A percentile compares a stretch with the other conserved stretches of the same genome.
These are phyloP conservation scores for Miscanthus sacchariflorus DNA, from an alignment of 202 grass and related monocot genomes.

Conservation along the genomic window DNA sequence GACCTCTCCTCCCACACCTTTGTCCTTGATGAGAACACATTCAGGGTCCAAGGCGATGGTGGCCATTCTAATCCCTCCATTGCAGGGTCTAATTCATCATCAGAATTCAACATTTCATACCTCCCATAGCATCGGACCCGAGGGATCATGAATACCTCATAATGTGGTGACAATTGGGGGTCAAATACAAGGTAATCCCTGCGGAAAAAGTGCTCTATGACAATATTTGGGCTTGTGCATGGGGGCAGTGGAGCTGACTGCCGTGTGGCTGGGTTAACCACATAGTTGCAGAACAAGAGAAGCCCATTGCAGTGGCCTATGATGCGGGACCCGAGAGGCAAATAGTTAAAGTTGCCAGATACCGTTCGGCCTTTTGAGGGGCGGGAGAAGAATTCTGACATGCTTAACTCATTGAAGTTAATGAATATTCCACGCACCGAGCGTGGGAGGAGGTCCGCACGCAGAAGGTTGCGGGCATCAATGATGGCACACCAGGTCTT, in stretches of 20 bases:
- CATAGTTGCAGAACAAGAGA: neutral
- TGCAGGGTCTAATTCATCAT: neutral
- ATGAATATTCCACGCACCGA: no score
- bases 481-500: neutral
- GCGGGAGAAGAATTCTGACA: slow-evolving; percentile 9
- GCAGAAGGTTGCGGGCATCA: neutral
- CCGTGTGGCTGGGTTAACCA: slow-evolving; percentile 26
- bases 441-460: no score
- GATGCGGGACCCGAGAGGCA: neutral
- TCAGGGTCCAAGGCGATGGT: neutral
- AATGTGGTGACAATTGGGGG: neutral
- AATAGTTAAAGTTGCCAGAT: slow-evolving; percentile 5
- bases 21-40: slow-evolving; percentile 23
- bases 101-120: no score
- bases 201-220: neutral
- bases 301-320: slow-evolving; percentile 35
- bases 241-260: neutral
- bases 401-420: no score
- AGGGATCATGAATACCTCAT: slow-evolving; percentile 15
- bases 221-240: neutral
- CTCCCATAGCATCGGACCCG: no score
- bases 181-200: slow-evolving; percentile 18
- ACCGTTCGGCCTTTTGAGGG: neutral
- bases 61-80: slow-evolving; percentile 21
- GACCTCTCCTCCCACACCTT: slow-evolving; percentile 11